phyloP scores from a whole-genome alignment of 2,329 filamentous ascomycete species.

The Xylariaceae sp. region DNA sequence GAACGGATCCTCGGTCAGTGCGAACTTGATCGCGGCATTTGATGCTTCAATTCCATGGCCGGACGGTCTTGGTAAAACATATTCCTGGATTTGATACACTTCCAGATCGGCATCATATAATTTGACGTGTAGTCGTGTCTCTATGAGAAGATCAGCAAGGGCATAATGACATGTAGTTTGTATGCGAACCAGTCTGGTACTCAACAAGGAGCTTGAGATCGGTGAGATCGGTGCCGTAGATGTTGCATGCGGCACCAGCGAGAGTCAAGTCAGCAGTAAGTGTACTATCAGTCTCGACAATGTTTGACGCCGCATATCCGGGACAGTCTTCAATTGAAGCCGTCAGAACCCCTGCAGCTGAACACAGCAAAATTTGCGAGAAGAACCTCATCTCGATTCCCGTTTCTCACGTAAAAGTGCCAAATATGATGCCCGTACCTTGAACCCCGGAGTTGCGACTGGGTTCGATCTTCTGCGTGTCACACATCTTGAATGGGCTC shows the following conservation, averaged over 20 bases:
- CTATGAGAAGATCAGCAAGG: slow-evolving; percentile 10
- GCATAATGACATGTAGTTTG: neutral
- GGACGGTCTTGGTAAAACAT: slow-evolving; percentile 22
- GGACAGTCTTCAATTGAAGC: slow-evolving; percentile 23
- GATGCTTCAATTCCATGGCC: slow-evolving; percentile 18
- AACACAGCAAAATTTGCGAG: slow-evolving; percentile 9
- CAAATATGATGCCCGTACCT: neutral
- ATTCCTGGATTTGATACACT: slow-evolving; percentile 25
- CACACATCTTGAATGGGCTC: neutral
- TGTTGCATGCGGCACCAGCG: slow-evolving; percentile 20
- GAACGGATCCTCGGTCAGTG: slow-evolving; percentile 50
- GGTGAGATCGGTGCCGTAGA: slow-evolving; percentile 23
- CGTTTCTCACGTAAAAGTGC: neutral
- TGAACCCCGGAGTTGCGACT: neutral
- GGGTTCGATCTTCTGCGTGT: neutral
- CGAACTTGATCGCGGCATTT: slow-evolving; percentile 40
- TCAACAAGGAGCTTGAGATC: slow-evolving; percentile 25
- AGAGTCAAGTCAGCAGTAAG: slow-evolving; percentile 25
- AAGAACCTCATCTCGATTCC: slow-evolving; percentile 11
- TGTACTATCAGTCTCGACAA: slow-evolving; percentile 18
- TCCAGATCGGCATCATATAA: slow-evolving; percentile 24
- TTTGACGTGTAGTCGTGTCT: slow-evolving; percentile 22
- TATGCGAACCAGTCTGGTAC: slow-evolving; percentile 23
- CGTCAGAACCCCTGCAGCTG: slow-evolving; percentile 5
- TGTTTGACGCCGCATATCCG: slow-evolving; percentile 25